Evolutionary conservation across 306 rosid species (phyloP).

Genomic region (Benincasa hispida): DNA sequence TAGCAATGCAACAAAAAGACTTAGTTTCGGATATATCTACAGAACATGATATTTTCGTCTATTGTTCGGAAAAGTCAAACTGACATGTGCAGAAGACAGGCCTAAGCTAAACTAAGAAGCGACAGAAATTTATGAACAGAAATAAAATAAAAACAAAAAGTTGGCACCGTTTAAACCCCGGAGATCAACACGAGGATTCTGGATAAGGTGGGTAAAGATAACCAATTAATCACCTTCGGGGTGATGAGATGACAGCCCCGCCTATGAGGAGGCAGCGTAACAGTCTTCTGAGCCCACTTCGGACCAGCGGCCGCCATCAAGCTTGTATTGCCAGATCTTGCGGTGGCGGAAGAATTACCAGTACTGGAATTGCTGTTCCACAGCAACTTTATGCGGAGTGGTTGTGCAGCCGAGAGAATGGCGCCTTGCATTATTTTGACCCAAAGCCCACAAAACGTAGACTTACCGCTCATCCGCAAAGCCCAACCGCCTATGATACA

Average conservation of each 20-base stretch:
- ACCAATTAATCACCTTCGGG: conserved; percentile 35
- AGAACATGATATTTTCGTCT: neutral
- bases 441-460: neutral
- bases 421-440: conserved; percentile 2
- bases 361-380: conserved; percentile 10
- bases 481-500: neutral
- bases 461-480: neutral
- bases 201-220: neutral
- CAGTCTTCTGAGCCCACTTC: conserved; percentile 90
- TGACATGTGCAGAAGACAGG: neutral
- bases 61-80: neutral
- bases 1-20: neutral
- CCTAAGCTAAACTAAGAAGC: neutral
- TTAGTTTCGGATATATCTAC: no score
- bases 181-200: neutral
- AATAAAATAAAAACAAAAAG: neutral
- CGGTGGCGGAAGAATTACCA: neutral
- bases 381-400: neutral
- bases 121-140: neutral
- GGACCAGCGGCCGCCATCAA: conserved; percentile 47
- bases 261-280: conserved; percentile 48
- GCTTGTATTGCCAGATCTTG: conserved; percentile 12
- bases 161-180: neutral
- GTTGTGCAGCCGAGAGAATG: neutral
- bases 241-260: conserved; percentile 95